Evolutionary conservation across 768 basidiomycete genomes (phyloP), one percentile per base, ranked within the genome.

Genomic region (Xerocomus spinulosus): DNA sequence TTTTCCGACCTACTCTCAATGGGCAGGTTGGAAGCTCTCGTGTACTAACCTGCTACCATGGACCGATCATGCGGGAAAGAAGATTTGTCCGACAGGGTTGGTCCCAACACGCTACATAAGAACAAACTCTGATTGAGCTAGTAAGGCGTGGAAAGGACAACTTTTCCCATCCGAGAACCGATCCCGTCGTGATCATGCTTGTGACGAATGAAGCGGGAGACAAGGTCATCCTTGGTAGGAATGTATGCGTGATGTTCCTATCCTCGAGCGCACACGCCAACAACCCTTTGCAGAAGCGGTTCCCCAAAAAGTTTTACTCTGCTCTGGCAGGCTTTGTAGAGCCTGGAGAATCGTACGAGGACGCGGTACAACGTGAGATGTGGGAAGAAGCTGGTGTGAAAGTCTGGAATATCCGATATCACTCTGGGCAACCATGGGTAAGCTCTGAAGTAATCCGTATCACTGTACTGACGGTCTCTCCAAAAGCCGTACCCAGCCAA

Each of bases 351-450:
- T 82, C 87, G 0, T 86, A 96, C 53, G 95, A 99, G 62, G 93
- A 97, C 56, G 87, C 94, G 2, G 93, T 97, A 25, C 74, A 79
- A 44, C 78, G 95, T 32, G 95, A 98, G 67, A 85, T 95, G 66
- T 91, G 91, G 83, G 95, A 99, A 66, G 95, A 98, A 66, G 89
- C 91, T 2, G 95, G 95, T 4, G 78, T 98, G n/a, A 79, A 76
- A 39, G 89, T 91, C 20, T 85, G 84, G 72, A 77, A 91, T 54
- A 78, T 93, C 21, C 75, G 74, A 54, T 97, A 95, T 62, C 90
- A 93, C 66, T 89, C 87, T 47, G 80, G 75, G 28, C 89, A 92
- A 57, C 91, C 91, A 46, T 93, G 90, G 90, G 90, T 87, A 56
- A 52, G 77, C n/a, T 26, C 18, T 32, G 26, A 46, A 45, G 36